phyloP scores from a whole-genome alignment of 495 filamentous ascomycete genomes.

The Trichoderma gamsii region DNA sequence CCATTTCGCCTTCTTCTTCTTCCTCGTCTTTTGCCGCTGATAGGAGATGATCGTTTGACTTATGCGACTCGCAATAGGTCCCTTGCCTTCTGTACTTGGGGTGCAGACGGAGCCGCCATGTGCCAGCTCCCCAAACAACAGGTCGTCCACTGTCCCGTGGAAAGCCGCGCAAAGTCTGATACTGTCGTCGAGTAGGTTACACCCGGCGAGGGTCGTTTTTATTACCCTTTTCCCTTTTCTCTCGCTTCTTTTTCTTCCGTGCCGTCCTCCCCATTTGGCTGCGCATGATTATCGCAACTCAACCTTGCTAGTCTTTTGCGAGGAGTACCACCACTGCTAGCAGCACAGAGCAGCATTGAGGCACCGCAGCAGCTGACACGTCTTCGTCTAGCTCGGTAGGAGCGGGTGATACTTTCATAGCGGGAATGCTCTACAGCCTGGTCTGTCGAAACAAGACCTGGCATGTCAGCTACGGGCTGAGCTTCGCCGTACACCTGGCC shows the following conservation, averaged over 20 bases:
- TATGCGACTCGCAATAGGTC: conserved; percentile 33
- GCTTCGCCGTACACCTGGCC: conserved; percentile 60
- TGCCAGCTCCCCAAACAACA: conserved; percentile 32
- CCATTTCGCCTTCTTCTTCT: no score
- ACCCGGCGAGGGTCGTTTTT: conserved; percentile 4
- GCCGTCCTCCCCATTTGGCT: not conserved
- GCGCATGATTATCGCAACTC: not conserved
- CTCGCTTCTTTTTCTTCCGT: not conserved
- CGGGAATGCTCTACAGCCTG: conserved; percentile 60
- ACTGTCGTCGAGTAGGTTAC: conserved; percentile 57
- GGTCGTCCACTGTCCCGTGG: conserved; percentile 40
- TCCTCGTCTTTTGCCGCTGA: not conserved
- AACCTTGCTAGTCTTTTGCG: not conserved
- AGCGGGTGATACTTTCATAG: conserved; percentile 71
- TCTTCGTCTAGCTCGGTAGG: conserved; percentile 52
- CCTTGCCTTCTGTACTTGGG: conserved; percentile 63
- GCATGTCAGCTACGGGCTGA: conserved; percentile 36
- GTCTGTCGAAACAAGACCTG: conserved; percentile 33
- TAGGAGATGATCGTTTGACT: conserved; percentile 24
- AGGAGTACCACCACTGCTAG: not conserved
- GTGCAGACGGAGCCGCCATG: conserved; percentile 51
- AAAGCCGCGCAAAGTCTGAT: conserved; percentile 24
- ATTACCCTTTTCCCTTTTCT: not conserved
- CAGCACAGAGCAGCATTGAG: not conserved
- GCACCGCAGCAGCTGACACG: conserved; percentile 1